phyloP scores from a whole-genome alignment of 495 filamentous ascomycete genomes.

The Rostrohypoxylon terebratum region DNA sequence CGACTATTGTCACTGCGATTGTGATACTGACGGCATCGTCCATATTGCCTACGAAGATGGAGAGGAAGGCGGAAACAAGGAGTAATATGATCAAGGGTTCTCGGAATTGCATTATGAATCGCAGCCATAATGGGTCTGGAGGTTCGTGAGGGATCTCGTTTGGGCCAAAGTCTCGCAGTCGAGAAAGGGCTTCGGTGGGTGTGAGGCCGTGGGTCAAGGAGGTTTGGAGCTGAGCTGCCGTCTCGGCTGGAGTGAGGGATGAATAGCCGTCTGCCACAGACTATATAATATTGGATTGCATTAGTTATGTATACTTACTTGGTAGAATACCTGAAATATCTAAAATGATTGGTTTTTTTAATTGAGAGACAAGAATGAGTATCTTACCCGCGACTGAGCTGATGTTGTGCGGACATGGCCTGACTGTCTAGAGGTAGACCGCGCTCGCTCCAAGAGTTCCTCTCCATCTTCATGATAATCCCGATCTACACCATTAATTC shows the following conservation, averaged over 20 bases:
- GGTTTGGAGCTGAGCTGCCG: slow-evolving; percentile 81
- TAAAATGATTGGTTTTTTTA: background rate
- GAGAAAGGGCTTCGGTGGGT: slow-evolving; percentile 80
- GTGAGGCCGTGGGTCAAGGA: slow-evolving; percentile 84
- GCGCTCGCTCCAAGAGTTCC: slow-evolving; percentile 46
- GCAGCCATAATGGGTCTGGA: slow-evolving; percentile 92
- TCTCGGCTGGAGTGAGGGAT: slow-evolving; percentile 76
- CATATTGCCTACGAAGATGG: slow-evolving; percentile 91
- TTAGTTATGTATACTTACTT: slow-evolving; percentile 19
- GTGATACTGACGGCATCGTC: slow-evolving; percentile 97
- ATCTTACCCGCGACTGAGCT: slow-evolving; percentile 60
- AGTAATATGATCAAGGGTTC: slow-evolving; percentile 92
- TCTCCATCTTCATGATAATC: slow-evolving; percentile 46
- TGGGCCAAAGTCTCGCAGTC: slow-evolving; percentile 82
- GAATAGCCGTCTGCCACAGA: slow-evolving; percentile 65
- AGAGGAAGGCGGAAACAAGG: slow-evolving; percentile 87
- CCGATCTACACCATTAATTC: slow-evolving; percentile 47
- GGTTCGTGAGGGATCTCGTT: slow-evolving; percentile 96
- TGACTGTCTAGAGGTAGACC: slow-evolving; percentile 50
- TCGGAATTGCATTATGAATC: slow-evolving; percentile 96
- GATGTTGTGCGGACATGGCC: slow-evolving; percentile 57
- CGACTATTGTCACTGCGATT: slow-evolving; percentile 94
- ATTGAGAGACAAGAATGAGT: background rate
- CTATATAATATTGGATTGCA: slow-evolving; percentile 40
- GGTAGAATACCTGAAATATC: background rate